Base-by-base conservation (phyloP, 2,329 filamentous ascomycete genomes). In the Orbilia quercus region DNA sequence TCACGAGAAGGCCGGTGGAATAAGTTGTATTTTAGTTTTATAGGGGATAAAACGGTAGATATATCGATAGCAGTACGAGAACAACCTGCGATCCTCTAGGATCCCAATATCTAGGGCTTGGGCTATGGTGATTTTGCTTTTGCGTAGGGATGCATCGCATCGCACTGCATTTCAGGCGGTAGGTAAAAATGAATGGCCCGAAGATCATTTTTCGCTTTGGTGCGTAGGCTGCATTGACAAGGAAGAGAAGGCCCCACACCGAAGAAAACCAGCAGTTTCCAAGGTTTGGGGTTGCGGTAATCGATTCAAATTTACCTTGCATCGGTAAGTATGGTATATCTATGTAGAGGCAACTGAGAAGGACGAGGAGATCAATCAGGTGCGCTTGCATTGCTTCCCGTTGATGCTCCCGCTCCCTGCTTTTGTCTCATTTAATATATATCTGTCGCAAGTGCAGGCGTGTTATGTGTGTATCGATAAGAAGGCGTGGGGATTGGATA, bases 351-450 rank as follows among this genome's bases (percentile, higher is more conserved):
- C 2, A 20, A 9, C 12, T 51, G 20, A 51, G n/a, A 31, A 16
- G 22, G 23, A 38, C 48, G 25, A 25, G 48, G 23, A n/a, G 23
- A 54, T 64, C 40, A 47, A 64, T 64, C 59, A 64, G 36, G 47
- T 64, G 48, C 47, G 20, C 55, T 60, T 60, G 55, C 58, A 64
- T 54, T 47, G 59, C 59, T 55, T 64, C 59, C 53, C 53, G 63
- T 51, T 67, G 63, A 60, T 67, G 47, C 53, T 51, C 63, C 63
- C 53, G 63, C 54, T 44, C 62, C 62, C 62, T 66, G 51, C 18
- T 57, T n/a, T 42, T 55, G 60, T 55, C 60, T 65, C 60, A 48
- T 48, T 36, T 23, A 25, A n/a, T 28, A n/a, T 34, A 18, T 38
- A 44, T 18, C 18, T 22, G 18, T 7, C 7, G n/a, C 14, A 22